A percentile compares a stretch with the other conserved stretches of the same genome.
Evolutionary conservation across 805 yeast genomes (phyloP).

Genomic region (Candida sphagnicola): DNA sequence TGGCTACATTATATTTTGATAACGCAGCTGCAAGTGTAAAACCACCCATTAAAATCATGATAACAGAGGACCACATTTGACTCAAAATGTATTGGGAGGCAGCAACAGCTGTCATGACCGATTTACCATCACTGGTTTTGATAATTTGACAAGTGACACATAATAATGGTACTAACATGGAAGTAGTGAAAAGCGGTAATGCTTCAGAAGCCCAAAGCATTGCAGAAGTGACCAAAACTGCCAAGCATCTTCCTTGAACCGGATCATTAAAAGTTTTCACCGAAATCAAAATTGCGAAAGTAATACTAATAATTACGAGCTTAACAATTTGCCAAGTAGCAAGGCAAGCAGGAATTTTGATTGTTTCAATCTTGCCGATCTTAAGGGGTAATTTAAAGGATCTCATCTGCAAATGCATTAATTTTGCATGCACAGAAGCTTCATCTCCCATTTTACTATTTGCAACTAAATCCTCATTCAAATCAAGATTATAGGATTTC

Average conservation of each 20-base stretch:
- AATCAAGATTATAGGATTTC: slow-evolving; percentile 24
- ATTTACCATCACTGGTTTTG: slow-evolving; percentile 41
- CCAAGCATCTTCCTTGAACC: slow-evolving; percentile 70
- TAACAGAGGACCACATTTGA: slow-evolving; percentile 94
- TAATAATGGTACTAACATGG: slow-evolving; percentile 46
- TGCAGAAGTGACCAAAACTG: slow-evolving; percentile 55
- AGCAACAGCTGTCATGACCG: slow-evolving; percentile 55
- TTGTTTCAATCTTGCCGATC: slow-evolving; percentile 10
- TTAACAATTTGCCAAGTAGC: slow-evolving; percentile 47
- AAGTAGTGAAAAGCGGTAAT: slow-evolving; percentile 46
- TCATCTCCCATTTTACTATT: slow-evolving; percentile 25
- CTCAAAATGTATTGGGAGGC: slow-evolving; percentile 78
- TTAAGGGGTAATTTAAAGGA: slow-evolving; percentile 17
- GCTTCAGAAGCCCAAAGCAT: slow-evolving; percentile 53
- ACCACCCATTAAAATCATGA: slow-evolving; percentile 87
- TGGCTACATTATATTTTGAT: slow-evolving; percentile 87
- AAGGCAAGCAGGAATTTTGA: slow-evolving; percentile 44
- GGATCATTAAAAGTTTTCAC: slow-evolving; percentile 59
- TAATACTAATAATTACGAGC: slow-evolving; percentile 42
- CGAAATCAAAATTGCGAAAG: slow-evolving; percentile 49
- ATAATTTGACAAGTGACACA: slow-evolving; percentile 44
- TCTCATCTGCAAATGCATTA: slow-evolving; percentile 18
- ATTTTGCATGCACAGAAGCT: slow-evolving; percentile 9
- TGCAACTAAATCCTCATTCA: slow-evolving; percentile 13
- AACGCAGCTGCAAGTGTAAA: slow-evolving; percentile 93